Base-by-base conservation (phyloP, 164 flowering plant species). In the Akebia trifoliata region DNA sequence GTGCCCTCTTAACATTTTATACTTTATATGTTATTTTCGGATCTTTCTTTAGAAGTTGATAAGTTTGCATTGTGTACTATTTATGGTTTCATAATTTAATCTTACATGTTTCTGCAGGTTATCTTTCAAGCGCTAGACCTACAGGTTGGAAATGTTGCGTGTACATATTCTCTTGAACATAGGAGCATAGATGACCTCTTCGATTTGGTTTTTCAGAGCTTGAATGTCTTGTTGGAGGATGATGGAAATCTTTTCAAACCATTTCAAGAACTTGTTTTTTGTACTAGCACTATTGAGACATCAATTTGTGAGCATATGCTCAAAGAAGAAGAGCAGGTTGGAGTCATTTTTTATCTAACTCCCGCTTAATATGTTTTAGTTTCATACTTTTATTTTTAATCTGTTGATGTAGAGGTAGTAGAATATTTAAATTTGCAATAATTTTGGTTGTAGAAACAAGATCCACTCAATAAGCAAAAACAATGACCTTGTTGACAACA, bases 241-340 rank as follows among this genome's bases (percentile, higher is more conserved):
- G 64, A 57, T 36, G 78, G 51, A 49, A 69, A 57, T 40, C 7
- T 44, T 31, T 17, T 69, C 32, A 64, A 61, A 52, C 50, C 66
- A 38, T 64, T 73, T 65, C 79, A 81, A 61, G 83, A 78, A 53
- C 81, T 91, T 44, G 64, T 72, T 2, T 57, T 56, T 46, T 65
- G 70, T 35, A 71, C 78, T n/a, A 74, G 83, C 49, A 76, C 89
- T 32, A 48, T 87, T 20, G 68, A 76, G 59, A 26, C 71, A 34
- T 66, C 74, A 36, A 76, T 91, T 61, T 75, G 76, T 68, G 79
- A 76, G 66, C 94, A 91, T 72, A 86, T 87, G 94, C 65, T 66
- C 50, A 87, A 86, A 73, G 96, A 91, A 76, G 97, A 91, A 72
- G 66, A 86, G 57, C 96, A 91, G 90, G 97, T 87, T 40, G 18